Evolutionary conservation across 345 rosid genomes (phyloP), one percentile per base, ranked within the genome.

Genomic region (Schrenkiella parvula): DNA sequence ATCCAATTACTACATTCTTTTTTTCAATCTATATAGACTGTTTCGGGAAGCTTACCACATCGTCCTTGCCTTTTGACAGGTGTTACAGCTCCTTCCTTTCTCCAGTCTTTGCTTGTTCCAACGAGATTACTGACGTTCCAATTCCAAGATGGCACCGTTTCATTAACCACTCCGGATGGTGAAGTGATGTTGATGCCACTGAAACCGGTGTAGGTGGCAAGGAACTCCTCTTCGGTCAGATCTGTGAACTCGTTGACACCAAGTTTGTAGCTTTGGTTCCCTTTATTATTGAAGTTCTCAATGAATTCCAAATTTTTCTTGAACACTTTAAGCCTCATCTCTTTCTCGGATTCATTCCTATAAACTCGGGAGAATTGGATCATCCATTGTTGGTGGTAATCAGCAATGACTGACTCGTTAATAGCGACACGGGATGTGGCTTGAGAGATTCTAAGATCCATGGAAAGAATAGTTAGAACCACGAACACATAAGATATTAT

Each of bases 211-310:
- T 79, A 72, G 21, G 67, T 41, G n/a, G 46, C 70, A 44, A 76
- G 75, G 51, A 88, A 88, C 70, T 90, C 96, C 8, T 82, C 93
- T 9, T 78, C 28, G 1, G 82, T 81, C 55, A 70, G 23, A 77
- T 86, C 93, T 0, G 88, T 80, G 60, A 86, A 90, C 65, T 72
- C 69, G 71, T 88, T 88, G 53, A 85, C 78, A 21, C 80, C 79
- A 32, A 90, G 84, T 68, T 79, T 80, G 70, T 74, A 88, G 32
- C 85, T 59, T 68, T 68, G 74, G 57, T 56, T 65, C 11, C 38
- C 78, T 3, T 56, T 81, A 6, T 18, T 42, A 42, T 82, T 80
- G 51, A 79, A 80, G 9, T 76, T 32, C 31, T 82, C 81, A 11
- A 84, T 68, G 56, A 42, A 79, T 32, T 79, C 41, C n/a, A 81